phyloP scores from a whole-genome alignment of 2,329 filamentous ascomycete genomes.

The Ophiostoma angusticollis region DNA sequence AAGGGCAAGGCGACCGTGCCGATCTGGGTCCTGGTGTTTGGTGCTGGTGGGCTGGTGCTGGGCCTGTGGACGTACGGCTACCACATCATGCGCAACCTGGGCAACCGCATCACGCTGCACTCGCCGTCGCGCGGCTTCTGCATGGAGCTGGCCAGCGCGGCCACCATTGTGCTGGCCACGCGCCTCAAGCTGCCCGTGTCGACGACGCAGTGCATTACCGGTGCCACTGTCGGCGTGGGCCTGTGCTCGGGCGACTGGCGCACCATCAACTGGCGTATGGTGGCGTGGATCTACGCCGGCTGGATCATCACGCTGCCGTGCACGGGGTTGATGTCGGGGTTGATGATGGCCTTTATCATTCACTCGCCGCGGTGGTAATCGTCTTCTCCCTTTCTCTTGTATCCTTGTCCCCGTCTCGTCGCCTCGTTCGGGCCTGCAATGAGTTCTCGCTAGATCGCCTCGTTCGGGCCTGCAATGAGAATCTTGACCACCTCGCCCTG shows the following conservation, averaged over 20 bases:
- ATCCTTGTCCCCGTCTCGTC: too few species aligned
- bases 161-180: constrained; percentile 52
- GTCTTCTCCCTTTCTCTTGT: too few species aligned
- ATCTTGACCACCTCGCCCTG: constrained; percentile 66
- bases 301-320: constrained; percentile 49
- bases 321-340: constrained; percentile 44
- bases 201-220: constrained; percentile 52
- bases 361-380: constrained; percentile 43
- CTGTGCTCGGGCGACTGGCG: constrained; percentile 45
- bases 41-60: constrained; percentile 26
- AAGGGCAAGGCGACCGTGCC: constrained; percentile 37
- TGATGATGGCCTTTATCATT: constrained; percentile 49
- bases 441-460: constrained; percentile 29
- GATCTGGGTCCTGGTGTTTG: constrained; percentile 41
- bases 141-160: constrained; percentile 47
- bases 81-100: constrained; percentile 48
- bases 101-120: constrained; percentile 44
- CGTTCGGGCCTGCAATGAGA: constrained; percentile 52
- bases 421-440: too few species aligned
- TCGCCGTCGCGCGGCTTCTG: constrained; percentile 41
- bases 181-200: constrained; percentile 49
- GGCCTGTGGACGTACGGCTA: constrained; percentile 51
- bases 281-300: constrained; percentile 44
- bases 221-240: constrained; percentile 49
- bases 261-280: constrained; percentile 51